Conservation (phyloP, 148 eudicot genomes). For the Talinum fruticosum region DNA sequence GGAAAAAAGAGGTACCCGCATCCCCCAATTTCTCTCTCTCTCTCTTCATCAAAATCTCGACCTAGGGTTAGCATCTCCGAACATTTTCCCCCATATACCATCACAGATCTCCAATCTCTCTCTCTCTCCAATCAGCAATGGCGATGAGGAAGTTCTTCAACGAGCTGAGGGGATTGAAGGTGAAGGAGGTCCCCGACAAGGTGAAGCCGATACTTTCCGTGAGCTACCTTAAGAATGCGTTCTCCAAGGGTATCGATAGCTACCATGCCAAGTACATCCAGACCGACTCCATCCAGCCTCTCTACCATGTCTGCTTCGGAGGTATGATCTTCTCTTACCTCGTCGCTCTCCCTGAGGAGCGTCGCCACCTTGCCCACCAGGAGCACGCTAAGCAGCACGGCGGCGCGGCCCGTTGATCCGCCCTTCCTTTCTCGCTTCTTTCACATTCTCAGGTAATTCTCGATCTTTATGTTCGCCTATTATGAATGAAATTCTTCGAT, state of each 20-base stretch:
- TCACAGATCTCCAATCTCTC: slow-evolving; percentile 16
- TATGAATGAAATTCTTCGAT: neutral
- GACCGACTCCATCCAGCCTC: slow-evolving; percentile 58
- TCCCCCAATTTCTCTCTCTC: neutral
- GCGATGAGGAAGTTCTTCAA: slow-evolving; percentile 59
- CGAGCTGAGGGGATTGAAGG: slow-evolving; percentile 62
- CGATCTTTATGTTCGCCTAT: neutral
- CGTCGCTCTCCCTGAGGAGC: slow-evolving; percentile 92
- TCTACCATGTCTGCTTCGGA: slow-evolving; percentile 77
- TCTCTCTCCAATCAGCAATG: slow-evolving; percentile 32
- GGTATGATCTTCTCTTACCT: slow-evolving; percentile 89
- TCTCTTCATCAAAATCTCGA: neutral
- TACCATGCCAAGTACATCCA: slow-evolving; percentile 77
- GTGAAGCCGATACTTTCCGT: slow-evolving; percentile 52
- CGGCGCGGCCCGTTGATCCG: slow-evolving; percentile 22
- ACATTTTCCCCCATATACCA: neutral
- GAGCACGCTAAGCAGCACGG: slow-evolving; percentile 62
- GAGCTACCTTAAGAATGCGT: slow-evolving; percentile 32
- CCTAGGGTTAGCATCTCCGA: slow-evolving; percentile 19
- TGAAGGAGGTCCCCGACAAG: slow-evolving; percentile 59
- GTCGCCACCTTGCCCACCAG: slow-evolving; percentile 78
- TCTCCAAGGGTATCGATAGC: slow-evolving; percentile 53
- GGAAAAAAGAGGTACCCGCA: neutral
- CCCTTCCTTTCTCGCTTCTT: neutral
- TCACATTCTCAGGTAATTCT: neutral